Evolutionary conservation across 805 yeast genomes (phyloP), one percentile per base, ranked within the genome.

Genomic region (Schwanniomyces polymorphus): DNA sequence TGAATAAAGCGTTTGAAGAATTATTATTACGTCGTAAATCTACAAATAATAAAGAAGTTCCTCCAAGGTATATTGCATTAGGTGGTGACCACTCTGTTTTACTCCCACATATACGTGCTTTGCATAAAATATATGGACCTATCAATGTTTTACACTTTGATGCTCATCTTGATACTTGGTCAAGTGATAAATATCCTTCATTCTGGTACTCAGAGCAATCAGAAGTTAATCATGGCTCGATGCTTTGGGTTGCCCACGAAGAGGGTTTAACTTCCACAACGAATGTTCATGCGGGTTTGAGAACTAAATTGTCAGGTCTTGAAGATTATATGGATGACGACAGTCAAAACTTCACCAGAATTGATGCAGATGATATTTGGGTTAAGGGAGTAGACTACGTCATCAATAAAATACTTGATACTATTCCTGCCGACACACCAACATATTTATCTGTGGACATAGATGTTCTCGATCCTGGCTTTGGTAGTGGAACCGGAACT

Each of bases 11-110:
- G 0, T 69, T 74, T 72, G 81, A 82, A 35, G 82, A 79, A 53
- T 83, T 85, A 58, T 65, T 86, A 44, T 61, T 79, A 38, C 60
- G 67, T 17, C 67, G 74, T 52, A 53, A 61, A 5, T 47, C 70
- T 1, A 41, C 46, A 12, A 51, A 63, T 39, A 42, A 56, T 10
- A 34, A 50, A 27, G 33, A 41, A 2, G 58, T 67, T 4, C 78
- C 82, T 7, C 91, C 94, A 17, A 72, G 87, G 49, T 74, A 83
- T 35, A 79, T 88, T 16, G 84, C 88, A 0, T 70, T 88, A 25
- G 96, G 96, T 9, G 96, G 96, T 38, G 96, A 88, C 60, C 96
- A 88, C 64, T 82, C 91, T 2, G 79, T 88, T 27, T 74, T 86
- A 37, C 71, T 88, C 44, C 91, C 92, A 2, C 88, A 85, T 51